Conservation (phyloP, 2,329 filamentous ascomycete genomes). For the Furcasterigmium sp. region DNA sequence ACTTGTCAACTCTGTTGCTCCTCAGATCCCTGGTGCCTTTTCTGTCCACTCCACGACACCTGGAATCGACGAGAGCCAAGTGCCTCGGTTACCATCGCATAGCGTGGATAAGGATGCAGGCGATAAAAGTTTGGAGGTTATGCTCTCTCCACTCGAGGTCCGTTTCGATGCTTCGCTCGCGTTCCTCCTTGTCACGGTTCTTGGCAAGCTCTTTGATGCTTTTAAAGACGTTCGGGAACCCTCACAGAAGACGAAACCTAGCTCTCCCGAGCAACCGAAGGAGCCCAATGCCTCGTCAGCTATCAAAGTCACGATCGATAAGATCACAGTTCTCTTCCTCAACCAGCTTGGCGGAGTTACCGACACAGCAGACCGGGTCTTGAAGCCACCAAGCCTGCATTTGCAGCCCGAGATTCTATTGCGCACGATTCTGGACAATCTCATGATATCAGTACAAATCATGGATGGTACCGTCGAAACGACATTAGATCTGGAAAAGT, state of each 20-base stretch:
- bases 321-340: constrained; percentile 50
- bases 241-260: constrained; percentile 10
- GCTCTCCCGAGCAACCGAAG: not conserved
- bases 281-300: constrained; percentile 14
- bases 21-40: constrained; percentile 57
- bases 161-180: constrained; percentile 53
- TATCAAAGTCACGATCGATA: constrained; percentile 39
- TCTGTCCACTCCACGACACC: constrained; percentile 35
- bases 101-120: constrained; percentile 9
- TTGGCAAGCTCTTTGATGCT: constrained; percentile 42
- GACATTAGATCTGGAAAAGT: constrained; percentile 47
- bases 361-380: constrained; percentile 40
- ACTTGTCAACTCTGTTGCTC: constrained; percentile 33
- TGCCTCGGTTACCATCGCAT: not conserved
- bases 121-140: constrained; percentile 39
- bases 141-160: constrained; percentile 45
- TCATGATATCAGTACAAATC: constrained; percentile 26
- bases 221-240: constrained; percentile 10
- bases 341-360: constrained; percentile 48
- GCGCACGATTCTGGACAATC: constrained; percentile 40
- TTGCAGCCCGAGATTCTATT: constrained; percentile 47
- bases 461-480: constrained; percentile 22
- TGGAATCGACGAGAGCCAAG: constrained; percentile 3
- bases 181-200: constrained; percentile 47
- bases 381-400: constrained; percentile 32